Evolutionary conservation across 495 filamentous ascomycete species (phyloP).

Genomic region (Lichina pygmaea): DNA sequence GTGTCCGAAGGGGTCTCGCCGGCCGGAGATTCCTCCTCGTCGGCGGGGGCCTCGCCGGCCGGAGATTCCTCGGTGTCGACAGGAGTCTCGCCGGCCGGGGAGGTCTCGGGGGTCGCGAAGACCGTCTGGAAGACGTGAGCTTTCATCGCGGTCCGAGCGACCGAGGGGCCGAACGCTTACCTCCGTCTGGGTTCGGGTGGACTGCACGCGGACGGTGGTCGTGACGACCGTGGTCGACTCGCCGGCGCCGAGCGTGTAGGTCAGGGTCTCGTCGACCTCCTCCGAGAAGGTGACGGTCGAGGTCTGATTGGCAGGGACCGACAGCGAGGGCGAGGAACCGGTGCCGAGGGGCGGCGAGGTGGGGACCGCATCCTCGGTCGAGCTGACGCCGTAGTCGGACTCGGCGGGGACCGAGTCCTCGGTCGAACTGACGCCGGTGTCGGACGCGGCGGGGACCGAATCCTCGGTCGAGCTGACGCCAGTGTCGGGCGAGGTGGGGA

Average conservation of each 20-base stretch:
- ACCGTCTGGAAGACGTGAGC: background rate
- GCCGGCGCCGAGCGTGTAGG: slow-evolving; percentile 19
- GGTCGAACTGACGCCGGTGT: background rate
- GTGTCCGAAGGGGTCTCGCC: background rate
- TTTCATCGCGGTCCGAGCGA: background rate
- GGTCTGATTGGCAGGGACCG: background rate
- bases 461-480: background rate
- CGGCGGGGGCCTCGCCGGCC: background rate
- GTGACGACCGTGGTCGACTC: slow-evolving; percentile 26
- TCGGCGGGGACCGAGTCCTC: slow-evolving; percentile 1
- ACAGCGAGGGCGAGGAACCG: background rate
- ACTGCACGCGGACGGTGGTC: slow-evolving; percentile 20
- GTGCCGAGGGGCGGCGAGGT: too few relatives aligned
- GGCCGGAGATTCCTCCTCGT: too few relatives aligned
- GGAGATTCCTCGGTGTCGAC: too few relatives aligned
- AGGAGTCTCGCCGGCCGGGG: background rate
- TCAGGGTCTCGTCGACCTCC: slow-evolving; percentile 5
- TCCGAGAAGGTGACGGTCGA: background rate
- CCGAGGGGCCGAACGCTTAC: slow-evolving; percentile 2
- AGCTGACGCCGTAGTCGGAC: slow-evolving; percentile 2
- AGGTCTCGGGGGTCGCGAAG: background rate
- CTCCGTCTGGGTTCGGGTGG: slow-evolving; percentile 16
- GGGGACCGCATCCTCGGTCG: too few relatives aligned
- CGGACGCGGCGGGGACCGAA: slow-evolving; percentile 3
- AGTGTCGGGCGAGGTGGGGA: background rate